These are phyloP conservation scores for Wickerhamiella sergipiensis DNA, from an alignment of 805 yeast species.

Conservation along the genomic window DNA sequence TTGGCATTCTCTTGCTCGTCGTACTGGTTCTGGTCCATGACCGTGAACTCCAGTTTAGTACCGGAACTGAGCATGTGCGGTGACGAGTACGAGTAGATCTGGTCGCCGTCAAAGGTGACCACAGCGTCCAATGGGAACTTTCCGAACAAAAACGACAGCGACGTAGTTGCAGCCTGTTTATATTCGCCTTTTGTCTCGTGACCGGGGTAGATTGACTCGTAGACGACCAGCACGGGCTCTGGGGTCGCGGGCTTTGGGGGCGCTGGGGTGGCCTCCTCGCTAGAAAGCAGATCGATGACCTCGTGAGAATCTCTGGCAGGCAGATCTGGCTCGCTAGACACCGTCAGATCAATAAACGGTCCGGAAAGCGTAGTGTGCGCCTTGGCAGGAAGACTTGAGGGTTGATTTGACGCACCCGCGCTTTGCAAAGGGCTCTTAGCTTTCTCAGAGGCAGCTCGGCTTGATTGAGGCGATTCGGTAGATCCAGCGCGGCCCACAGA, in stretches of 20 bases:
- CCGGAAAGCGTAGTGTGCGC: not conserved
- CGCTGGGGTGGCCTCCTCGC: no score
- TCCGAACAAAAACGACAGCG: conserved; percentile 4
- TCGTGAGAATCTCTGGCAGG: not conserved
- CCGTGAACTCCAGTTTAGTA: not conserved
- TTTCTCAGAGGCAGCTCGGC: no score
- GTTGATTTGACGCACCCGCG: no score
- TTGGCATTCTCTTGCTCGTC: conserved; percentile 1
- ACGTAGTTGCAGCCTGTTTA: not conserved
- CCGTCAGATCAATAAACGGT: not conserved
- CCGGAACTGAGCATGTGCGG: conserved; percentile 1
- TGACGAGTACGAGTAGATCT: conserved; percentile 2
- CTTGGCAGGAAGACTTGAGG: not conserved
- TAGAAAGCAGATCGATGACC: not conserved
- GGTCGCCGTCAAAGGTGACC: not conserved
- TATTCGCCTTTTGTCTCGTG: not conserved
- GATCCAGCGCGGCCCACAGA: no score
- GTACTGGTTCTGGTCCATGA: conserved; percentile 5
- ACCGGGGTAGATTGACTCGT: conserved; percentile 4
- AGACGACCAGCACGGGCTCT: not conserved
- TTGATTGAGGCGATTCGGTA: no score
- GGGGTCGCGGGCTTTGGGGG: not conserved
- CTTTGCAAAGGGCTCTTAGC: no score
- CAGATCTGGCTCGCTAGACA: not conserved
- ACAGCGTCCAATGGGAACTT: conserved; percentile 4